Evolutionary conservation across 2,329 filamentous ascomycete species (phyloP), one percentile per base, ranked within the genome.

Genomic region (Emergomyces africanus): DNA sequence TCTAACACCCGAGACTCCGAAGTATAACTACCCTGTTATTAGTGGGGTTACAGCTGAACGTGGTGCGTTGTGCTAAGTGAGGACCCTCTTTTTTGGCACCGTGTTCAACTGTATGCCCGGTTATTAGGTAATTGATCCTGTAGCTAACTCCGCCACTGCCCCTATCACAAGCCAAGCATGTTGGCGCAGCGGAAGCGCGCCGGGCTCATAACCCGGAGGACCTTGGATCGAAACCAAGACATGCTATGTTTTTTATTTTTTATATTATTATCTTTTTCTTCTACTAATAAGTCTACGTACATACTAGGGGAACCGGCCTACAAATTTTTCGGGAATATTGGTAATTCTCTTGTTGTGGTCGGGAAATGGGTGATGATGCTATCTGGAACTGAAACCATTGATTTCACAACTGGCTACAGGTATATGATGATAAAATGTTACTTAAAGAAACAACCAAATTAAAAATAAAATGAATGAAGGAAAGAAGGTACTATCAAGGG

Each of bases 161-260:
- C n/a, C n/a, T n/a, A 53, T 15, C n/a, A 23, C 5, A n/a, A 44
- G 39, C 35, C 39, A 42, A 67, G 66, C 66, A 64, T 65, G 59
- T 60, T 67, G 62, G 66, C 63, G 68, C 68, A 70, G 68, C 63
- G 68, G 68, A 69, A 70, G 68, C 68, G 68, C 68, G 68, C 68
- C 68, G 68, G 68, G 68, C 68, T 70, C 68, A 70, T 70, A 70
- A 70, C 68, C 68, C 68, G 68, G 68, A 70, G 68, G 68, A 65
- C 68, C 59, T 62, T 65, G 63, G 67, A 60, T 60, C 59, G 59
- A 59, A 59, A 61, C 57, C 57, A 60, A 54, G 51, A 63, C 50
- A 60, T 58, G 58, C 60, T 57, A 60, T 25, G 12, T 46, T 50
- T 14, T 5, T 60, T n/a, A 12, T 30, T 51, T 51, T 57, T 35